Percentiles rank a stretch among this genome's conserved stretches.
phyloP scores from a whole-genome alignment of 352 stramenopile genomes.

The Pythium oligandrum region DNA sequence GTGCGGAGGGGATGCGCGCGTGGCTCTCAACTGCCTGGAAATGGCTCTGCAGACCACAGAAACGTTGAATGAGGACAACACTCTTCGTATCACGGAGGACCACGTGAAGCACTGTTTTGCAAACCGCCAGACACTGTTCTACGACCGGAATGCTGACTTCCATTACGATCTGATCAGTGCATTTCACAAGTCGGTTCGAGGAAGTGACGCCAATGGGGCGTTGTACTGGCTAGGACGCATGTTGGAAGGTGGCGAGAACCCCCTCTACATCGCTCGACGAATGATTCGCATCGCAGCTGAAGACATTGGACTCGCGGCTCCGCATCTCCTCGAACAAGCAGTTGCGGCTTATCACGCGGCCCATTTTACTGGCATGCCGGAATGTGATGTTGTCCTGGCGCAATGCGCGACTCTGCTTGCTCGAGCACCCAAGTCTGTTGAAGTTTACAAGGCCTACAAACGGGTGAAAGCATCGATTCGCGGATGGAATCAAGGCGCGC shows the following conservation, averaged over 20 bases:
- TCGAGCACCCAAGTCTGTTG: slow-evolving; percentile 78
- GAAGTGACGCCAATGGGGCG: slow-evolving; percentile 74
- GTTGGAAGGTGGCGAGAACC: slow-evolving; percentile 84
- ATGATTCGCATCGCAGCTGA: slow-evolving; percentile 84
- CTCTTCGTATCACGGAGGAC: slow-evolving; percentile 40
- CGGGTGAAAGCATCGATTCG: slow-evolving; percentile 58
- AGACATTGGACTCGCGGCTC: slow-evolving; percentile 73
- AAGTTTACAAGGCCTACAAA: slow-evolving; percentile 84
- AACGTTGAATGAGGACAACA: slow-evolving; percentile 14
- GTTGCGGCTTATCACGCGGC: slow-evolving; percentile 69
- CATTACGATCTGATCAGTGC: slow-evolving; percentile 86
- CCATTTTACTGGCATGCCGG: slow-evolving; percentile 80
- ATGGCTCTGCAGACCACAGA: slow-evolving; percentile 59
- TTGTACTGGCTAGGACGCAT: slow-evolving; percentile 86
- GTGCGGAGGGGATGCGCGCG: slow-evolving; percentile 71
- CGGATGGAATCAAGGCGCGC: slow-evolving; percentile 41
- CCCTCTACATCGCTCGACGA: slow-evolving; percentile 69
- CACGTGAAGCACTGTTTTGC: slow-evolving; percentile 74
- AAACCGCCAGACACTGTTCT: slow-evolving; percentile 68
- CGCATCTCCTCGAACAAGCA: slow-evolving; percentile 61
- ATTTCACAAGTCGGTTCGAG: slow-evolving; percentile 81
- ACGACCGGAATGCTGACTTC: slow-evolving; percentile 82
- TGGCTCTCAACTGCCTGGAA: slow-evolving; percentile 81
- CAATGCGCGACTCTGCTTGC: slow-evolving; percentile 78
- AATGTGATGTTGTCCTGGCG: slow-evolving; percentile 78